Conservation (phyloP, 176 grass and related monocot species). For the Thalia dealbata region DNA sequence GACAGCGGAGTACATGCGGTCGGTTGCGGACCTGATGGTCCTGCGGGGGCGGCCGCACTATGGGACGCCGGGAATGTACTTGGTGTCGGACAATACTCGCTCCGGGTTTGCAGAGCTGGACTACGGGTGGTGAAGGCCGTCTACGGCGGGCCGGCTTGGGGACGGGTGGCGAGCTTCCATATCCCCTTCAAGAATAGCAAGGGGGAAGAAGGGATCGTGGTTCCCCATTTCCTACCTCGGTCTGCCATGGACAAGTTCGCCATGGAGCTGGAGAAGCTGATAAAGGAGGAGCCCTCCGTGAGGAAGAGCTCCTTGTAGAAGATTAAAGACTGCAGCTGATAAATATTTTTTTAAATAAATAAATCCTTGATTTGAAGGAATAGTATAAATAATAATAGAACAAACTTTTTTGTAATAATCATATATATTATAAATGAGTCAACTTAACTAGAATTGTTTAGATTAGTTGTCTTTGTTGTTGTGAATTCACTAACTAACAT, state of each 20-base stretch:
- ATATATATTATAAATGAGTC: too few relatives aligned
- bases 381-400: too few relatives aligned
- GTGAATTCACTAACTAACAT: too few relatives aligned
- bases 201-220: constrained; percentile 42
- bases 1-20: constrained; percentile 51
- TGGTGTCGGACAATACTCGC: constrained; percentile 58
- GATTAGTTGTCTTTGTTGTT: too few relatives aligned
- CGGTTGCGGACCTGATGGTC: constrained; percentile 54
- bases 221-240: constrained; percentile 55
- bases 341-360: too few relatives aligned
- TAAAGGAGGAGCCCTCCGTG: neutral
- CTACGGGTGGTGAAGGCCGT: constrained; percentile 64
- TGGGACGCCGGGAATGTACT: constrained; percentile 32
- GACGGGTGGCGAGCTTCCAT: constrained; percentile 51
- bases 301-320: neutral
- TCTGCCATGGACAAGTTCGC: constrained; percentile 58
- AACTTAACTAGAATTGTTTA: too few relatives aligned
- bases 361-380: too few relatives aligned
- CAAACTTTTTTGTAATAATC: too few relatives aligned
- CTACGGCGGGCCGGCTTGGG: constrained; percentile 53
- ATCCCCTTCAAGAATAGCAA: constrained; percentile 31
- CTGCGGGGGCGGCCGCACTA: constrained; percentile 28
- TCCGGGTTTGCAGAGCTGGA: constrained; percentile 47
- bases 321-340: too few relatives aligned
- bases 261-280: constrained; percentile 29